Conservation (phyloP, 345 rosid genomes). For the Trapa bicornis region DNA sequence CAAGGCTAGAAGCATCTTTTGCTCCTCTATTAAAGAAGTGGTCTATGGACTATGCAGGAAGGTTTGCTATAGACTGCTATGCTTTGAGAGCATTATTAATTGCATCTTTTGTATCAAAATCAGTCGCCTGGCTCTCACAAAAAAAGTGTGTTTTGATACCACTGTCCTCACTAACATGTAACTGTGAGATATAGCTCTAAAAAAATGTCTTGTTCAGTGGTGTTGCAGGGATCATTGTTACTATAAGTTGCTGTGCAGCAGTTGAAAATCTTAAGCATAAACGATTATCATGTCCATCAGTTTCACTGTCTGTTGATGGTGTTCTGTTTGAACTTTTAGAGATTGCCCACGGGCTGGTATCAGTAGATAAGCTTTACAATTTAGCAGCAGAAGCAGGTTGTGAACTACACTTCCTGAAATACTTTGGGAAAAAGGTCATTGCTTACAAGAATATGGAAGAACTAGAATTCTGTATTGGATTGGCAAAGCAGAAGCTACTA, state of each 20-base stretch:
- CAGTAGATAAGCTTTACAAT: conserved; percentile 41
- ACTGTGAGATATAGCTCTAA: conserved; percentile 11
- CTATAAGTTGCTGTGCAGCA: conserved; percentile 54
- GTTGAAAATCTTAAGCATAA: conserved; percentile 33
- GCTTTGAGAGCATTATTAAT: conserved; percentile 4
- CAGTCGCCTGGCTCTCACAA: not conserved
- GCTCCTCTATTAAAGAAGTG: conserved; percentile 55
- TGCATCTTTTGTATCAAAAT: not conserved
- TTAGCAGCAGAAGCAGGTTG: conserved; percentile 56
- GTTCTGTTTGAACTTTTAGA: conserved; percentile 41
- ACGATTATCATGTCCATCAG: conserved; percentile 24
- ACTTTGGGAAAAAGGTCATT: conserved; percentile 40
- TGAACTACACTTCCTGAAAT: conserved; percentile 40
- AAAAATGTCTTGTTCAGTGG: conserved; percentile 41
- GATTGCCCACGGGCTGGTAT: conserved; percentile 30
- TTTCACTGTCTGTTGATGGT: conserved; percentile 24
- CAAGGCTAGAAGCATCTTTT: conserved; percentile 43
- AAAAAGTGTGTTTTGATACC: not conserved
- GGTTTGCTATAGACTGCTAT: conserved; percentile 27
- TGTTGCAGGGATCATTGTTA: conserved; percentile 55
- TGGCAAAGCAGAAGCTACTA: conserved; percentile 49
- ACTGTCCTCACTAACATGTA: not conserved
- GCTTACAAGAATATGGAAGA: conserved; percentile 38
- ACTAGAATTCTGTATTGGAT: conserved; percentile 61
- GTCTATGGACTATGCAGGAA: conserved; percentile 65